phyloP scores from a whole-genome alignment of 371 early-diverging fungal genomes.

The Entomophthora muscae region DNA sequence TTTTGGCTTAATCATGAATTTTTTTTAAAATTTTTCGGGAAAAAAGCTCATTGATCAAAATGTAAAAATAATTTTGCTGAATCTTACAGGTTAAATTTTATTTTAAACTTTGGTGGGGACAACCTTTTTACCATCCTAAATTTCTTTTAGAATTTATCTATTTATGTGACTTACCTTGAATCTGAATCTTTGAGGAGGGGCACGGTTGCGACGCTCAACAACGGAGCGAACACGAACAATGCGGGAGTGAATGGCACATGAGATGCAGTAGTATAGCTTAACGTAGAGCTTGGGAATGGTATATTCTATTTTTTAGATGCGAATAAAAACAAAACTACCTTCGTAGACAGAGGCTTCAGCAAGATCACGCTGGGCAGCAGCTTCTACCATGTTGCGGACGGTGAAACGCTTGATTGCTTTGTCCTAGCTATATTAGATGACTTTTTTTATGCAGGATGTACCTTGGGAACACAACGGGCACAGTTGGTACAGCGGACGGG shows the following conservation, averaged over 20 bases:
- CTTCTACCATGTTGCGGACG: conserved; percentile 96
- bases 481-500: conserved; percentile 98
- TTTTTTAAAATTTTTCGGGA: no score
- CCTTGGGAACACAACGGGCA: conserved; percentile 91
- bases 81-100: neutral
- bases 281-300: conserved; percentile 96
- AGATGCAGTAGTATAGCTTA: conserved; percentile 95
- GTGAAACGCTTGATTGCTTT: conserved; percentile 98
- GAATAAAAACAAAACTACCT: conserved; percentile 17
- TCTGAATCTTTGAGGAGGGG: conserved; percentile 78
- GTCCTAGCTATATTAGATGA: conserved; percentile 34
- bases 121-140: conserved; percentile 36
- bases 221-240: conserved; percentile 93
- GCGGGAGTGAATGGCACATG: conserved; percentile 96
- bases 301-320: conserved; percentile 35
- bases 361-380: conserved; percentile 94
- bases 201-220: conserved; percentile 79
- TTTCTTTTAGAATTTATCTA: neutral
- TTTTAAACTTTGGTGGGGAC: conserved; percentile 14
- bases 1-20: no score
- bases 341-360: conserved; percentile 90
- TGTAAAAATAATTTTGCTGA: neutral
- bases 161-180: conserved; percentile 36
- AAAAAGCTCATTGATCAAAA: neutral
- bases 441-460: conserved; percentile 5